Evolutionary conservation across 2,329 filamentous ascomycete genomes (phyloP), one percentile per base, ranked within the genome.

Genomic region (Madurella mycetomatis): DNA sequence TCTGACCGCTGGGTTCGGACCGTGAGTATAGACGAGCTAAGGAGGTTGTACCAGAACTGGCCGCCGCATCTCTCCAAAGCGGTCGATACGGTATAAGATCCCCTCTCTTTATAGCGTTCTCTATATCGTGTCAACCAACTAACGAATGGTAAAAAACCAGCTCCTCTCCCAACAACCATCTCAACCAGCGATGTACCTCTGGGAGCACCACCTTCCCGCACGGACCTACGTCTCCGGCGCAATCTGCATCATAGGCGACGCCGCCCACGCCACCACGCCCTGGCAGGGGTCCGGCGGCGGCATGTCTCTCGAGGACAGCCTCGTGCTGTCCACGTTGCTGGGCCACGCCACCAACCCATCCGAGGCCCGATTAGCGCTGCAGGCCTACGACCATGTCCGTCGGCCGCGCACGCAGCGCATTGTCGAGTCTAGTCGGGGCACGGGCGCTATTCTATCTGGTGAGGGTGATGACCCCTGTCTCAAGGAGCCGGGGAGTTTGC

Each of bases 211-310:
- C 15, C 40, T 39, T n/a, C 18, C 51, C 17, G 51, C 55, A 7
- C 49, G 50, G 5, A 60, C 39, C 17, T 62, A 63, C 49, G 54
- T 45, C 15, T 48, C 51, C 3, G 58, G 57, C 4, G 55, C 40
- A 1, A 48, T 62, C 3, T 60, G 55, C 32, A 41, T 65, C 25
- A 50, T 61, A n/a, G 60, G 58, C 30, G 60, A 63, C 45, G 58
- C 56, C 1, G 61, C 61, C 5, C 63, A 65, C 42, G 63, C 62
- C 17, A 64, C 62, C 3, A 61, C 60, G 18, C 62, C 62, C 1
- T 60, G 62, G 56, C 61, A 64, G 51, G 62, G 60, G 34, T 53
- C 61, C 4, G 62, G 61, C 2, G 62, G 54, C 13, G 61, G 60
- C 30, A 59, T 59, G 56, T 56, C 60, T 8, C 57, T 64, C 39